These are phyloP conservation scores for Globisporangium radiosum DNA, from an alignment of 352 stramenopile species.

Conservation along the genomic window DNA sequence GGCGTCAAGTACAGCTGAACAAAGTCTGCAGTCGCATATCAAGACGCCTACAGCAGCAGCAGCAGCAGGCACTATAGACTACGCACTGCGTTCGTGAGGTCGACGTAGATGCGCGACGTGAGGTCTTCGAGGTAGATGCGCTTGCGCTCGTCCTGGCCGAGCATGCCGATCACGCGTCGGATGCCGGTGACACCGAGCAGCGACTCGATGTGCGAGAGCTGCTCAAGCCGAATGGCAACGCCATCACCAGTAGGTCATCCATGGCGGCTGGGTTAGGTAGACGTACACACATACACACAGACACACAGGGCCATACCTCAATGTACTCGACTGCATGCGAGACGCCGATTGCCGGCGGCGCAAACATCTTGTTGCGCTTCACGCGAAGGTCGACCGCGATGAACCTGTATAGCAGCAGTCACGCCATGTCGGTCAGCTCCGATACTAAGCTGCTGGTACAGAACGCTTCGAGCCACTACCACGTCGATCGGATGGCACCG, in stretches of 20 bases:
- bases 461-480: no score
- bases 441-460: no score
- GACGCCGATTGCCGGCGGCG: slow-evolving; percentile 45
- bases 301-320: slow-evolving; percentile 21
- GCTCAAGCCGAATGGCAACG: not conserved
- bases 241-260: no score
- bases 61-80: not conserved
- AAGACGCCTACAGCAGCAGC: no score
- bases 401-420: slow-evolving; percentile 26
- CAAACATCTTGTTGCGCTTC: slow-evolving; percentile 80
- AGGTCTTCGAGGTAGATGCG: slow-evolving; percentile 78
- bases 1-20: no score
- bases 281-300: slow-evolving; percentile 1
- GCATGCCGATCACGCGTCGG: slow-evolving; percentile 78
- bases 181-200: slow-evolving; percentile 73
- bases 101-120: slow-evolving; percentile 73
- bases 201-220: slow-evolving; percentile 85
- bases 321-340: slow-evolving; percentile 65
- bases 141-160: slow-evolving; percentile 79
- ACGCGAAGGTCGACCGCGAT: slow-evolving; percentile 63
- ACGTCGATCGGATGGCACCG: not conserved
- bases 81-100: slow-evolving; percentile 44
- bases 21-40: no score
- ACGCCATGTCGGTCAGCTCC: not conserved
- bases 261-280: not conserved